Percentiles rank a stretch among this genome's conserved stretches.
Conservation (phyloP, 345 rosid genomes). For the Noccaea caerulescens region DNA sequence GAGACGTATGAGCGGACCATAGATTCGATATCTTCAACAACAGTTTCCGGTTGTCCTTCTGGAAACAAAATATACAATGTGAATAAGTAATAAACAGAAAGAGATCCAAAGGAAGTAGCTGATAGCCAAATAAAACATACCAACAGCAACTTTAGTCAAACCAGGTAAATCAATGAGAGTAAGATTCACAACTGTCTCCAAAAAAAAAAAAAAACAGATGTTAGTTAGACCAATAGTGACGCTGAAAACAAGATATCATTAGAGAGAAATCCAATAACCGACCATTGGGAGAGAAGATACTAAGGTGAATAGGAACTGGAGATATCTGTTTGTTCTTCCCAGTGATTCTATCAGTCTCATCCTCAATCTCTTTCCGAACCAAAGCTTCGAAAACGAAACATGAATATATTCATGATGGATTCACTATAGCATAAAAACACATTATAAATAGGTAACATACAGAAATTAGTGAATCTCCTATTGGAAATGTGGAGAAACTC, state of each 20-base stretch:
- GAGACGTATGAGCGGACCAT: slow-evolving; percentile 87
- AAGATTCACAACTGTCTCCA: slow-evolving; percentile 76
- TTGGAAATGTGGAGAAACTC: slow-evolving; percentile 78
- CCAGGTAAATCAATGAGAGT: slow-evolving; percentile 96
- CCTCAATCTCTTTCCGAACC: slow-evolving; percentile 88
- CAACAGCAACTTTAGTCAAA: slow-evolving; percentile 90
- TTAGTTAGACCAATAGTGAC: slow-evolving; percentile 6
- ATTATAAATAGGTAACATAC: slow-evolving; percentile 43
- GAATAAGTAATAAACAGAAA: background rate
- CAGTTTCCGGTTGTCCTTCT: slow-evolving; percentile 94
- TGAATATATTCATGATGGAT: background rate
- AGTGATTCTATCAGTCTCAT: slow-evolving; percentile 87
- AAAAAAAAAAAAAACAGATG: background rate
- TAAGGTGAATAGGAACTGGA: slow-evolving; percentile 89
- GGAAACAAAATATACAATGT: slow-evolving; percentile 33
- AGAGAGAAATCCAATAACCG: background rate
- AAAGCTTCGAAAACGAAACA: slow-evolving; percentile 49
- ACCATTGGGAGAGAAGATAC: slow-evolving; percentile 92
- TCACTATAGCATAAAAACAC: background rate
- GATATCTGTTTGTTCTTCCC: slow-evolving; percentile 88
- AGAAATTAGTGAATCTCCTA: slow-evolving; percentile 65
- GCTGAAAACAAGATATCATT: background rate
- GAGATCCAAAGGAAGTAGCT: background rate
- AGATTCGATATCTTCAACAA: slow-evolving; percentile 77
- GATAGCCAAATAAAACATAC: slow-evolving; percentile 48